A percentile compares a stretch with the other conserved stretches of the same genome.
These are phyloP conservation scores for Penicillium lagena DNA, from an alignment of 495 filamentous ascomycete species.

Conservation along the genomic window DNA sequence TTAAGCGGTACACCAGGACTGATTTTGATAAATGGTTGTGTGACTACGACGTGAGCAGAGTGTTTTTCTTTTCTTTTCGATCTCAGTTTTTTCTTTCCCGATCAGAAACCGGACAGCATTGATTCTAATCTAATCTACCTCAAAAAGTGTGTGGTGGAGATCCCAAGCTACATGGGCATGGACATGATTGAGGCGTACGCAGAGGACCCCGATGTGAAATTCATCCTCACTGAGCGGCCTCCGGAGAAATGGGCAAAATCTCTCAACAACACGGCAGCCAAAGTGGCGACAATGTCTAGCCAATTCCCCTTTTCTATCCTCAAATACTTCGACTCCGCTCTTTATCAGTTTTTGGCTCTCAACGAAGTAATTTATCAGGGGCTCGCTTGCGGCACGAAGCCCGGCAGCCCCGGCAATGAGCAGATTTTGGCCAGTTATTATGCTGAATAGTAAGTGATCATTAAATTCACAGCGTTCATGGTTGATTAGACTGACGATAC, in stretches of 20 bases:
- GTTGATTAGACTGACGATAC: neutral
- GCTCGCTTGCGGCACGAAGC: slow-evolving; percentile 1
- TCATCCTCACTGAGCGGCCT: slow-evolving; percentile 18
- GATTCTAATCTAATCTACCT: too few species aligned
- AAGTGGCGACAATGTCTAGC: neutral
- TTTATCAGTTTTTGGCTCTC: slow-evolving; percentile 9
- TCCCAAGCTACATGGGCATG: slow-evolving; percentile 10
- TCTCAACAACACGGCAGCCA: slow-evolving; percentile 12
- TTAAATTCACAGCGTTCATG: neutral
- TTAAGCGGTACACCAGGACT: slow-evolving; percentile 4
- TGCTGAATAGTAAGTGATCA: slow-evolving; percentile 13
- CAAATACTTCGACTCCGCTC: slow-evolving; percentile 13
- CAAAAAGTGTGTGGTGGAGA: slow-evolving; percentile 16
- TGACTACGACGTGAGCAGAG: slow-evolving; percentile 12
- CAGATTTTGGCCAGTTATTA: slow-evolving; percentile 4
- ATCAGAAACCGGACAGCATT: too few species aligned
- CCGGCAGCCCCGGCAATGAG: slow-evolving; percentile 1
- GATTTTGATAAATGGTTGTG: slow-evolving; percentile 18
- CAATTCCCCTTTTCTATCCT: slow-evolving; percentile 14
- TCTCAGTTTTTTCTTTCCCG: neutral
- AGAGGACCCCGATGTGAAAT: slow-evolving; percentile 20
- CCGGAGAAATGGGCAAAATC: slow-evolving; percentile 19
- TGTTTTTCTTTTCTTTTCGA: neutral
- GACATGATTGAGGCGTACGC: slow-evolving; percentile 10
- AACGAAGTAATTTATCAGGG: slow-evolving; percentile 6